Percentiles rank a stretch among this genome's conserved stretches.
Evolutionary conservation across 495 filamentous ascomycete genomes (phyloP).

Genomic region (Neurospora sp.): DNA sequence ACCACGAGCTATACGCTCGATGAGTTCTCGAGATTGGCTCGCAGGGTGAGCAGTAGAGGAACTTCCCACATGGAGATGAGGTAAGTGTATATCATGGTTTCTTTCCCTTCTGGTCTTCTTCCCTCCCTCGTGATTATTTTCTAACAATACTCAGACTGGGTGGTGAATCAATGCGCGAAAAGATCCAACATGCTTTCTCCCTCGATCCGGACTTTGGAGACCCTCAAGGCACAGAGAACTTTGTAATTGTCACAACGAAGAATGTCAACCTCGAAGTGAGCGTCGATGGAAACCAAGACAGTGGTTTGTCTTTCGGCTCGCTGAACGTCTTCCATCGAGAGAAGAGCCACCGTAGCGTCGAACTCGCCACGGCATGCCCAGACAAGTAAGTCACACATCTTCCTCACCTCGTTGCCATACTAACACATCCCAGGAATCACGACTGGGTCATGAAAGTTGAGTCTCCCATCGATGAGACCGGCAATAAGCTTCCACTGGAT

Average conservation of each 20-base stretch:
- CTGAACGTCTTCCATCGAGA: conserved; percentile 3
- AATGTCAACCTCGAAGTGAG: conserved; percentile 11
- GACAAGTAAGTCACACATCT: conserved; percentile 25
- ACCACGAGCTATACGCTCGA: conserved; percentile 30
- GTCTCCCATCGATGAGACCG: neutral
- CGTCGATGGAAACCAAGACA: conserved; percentile 1
- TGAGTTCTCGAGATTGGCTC: conserved; percentile 41
- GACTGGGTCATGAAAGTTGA: conserved; percentile 17
- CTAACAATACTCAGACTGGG: neutral
- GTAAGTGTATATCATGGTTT: conserved; percentile 17
- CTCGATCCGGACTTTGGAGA: neutral
- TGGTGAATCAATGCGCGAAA: neutral
- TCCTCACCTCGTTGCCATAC: neutral
- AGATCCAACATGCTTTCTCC: neutral
- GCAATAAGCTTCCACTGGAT: neutral
- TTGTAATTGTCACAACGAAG: conserved; percentile 10
- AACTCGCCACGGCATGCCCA: conserved; percentile 26
- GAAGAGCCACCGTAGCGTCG: conserved; percentile 10
- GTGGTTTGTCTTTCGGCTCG: conserved; percentile 3
- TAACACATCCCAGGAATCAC: conserved; percentile 2
- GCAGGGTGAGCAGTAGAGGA: conserved; percentile 17
- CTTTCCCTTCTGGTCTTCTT: neutral
- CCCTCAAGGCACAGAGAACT: neutral
- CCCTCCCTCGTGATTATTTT: neutral
- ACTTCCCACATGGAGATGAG: conserved; percentile 22